phyloP scores from a whole-genome alignment of 139 green algal genomes.

The Chlorella sp. region DNA sequence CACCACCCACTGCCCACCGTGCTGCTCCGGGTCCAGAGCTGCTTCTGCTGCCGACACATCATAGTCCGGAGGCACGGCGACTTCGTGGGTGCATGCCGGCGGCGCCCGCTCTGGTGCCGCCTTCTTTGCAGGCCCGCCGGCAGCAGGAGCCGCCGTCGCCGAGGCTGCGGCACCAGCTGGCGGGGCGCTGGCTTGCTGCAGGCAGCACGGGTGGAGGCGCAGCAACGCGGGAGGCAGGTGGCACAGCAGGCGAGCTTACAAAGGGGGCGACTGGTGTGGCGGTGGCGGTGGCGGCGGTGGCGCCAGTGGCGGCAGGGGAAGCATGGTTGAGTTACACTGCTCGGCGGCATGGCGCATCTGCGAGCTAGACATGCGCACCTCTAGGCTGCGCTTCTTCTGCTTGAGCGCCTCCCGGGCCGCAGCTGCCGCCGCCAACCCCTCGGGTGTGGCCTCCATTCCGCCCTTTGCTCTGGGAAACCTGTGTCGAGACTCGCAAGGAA shows the following conservation, averaged over 20 bases:
- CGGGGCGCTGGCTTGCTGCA: not conserved
- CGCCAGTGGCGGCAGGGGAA: not conserved
- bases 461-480: too few relatives aligned
- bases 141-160: not conserved
- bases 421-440: conserved; percentile 62
- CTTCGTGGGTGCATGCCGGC: conserved; percentile 61
- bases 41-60: conserved; percentile 42
- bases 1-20: conserved; percentile 45
- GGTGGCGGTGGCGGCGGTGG: too few relatives aligned
- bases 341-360: not conserved
- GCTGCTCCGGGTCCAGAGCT: conserved; percentile 53
- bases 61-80: conserved; percentile 72
- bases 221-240: not conserved
- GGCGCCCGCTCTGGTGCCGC: not conserved
- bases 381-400: conserved; percentile 58
- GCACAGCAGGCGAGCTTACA: not conserved
- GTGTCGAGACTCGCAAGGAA: too few relatives aligned
- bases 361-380: conserved; percentile 18
- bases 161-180: not conserved
- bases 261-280: not conserved
- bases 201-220: not conserved
- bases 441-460: conserved; percentile 57
- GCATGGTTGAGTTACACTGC: not conserved
- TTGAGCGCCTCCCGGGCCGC: conserved; percentile 68
- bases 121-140: conserved; percentile 3